A percentile compares a stretch with the other conserved stretches of the same genome.
These are phyloP conservation scores for Vanrija humicola DNA, from an alignment of 1,284 basidiomycete genomes.

Conservation along the genomic window DNA sequence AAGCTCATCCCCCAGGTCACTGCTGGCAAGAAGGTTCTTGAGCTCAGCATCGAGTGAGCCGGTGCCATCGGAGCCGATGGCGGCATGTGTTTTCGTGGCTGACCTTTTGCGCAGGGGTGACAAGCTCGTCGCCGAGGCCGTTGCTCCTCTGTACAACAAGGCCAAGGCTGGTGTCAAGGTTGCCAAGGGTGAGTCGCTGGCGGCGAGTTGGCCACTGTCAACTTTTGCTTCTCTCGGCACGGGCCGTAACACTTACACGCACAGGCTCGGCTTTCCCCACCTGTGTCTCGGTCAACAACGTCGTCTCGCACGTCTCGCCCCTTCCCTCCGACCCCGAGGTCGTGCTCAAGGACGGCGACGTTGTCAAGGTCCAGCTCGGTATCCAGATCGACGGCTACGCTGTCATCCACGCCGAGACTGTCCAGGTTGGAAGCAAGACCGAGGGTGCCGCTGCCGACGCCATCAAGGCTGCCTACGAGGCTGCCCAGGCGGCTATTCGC, in stretches of 20 bases:
- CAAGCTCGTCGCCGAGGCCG: slow-evolving; percentile 81
- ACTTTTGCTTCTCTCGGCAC: not conserved
- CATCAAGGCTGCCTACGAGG: slow-evolving; percentile 87
- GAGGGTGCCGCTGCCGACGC: slow-evolving; percentile 85
- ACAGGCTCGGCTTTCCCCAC: slow-evolving; percentile 92
- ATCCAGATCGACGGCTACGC: slow-evolving; percentile 86
- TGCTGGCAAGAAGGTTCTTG: slow-evolving; percentile 77
- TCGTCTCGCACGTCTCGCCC: slow-evolving; percentile 57
- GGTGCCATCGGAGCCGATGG: not conserved
- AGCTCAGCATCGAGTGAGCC: slow-evolving; percentile 70
- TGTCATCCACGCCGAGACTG: slow-evolving; percentile 72
- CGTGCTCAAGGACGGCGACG: slow-evolving; percentile 81
- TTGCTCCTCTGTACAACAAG: slow-evolving; percentile 85
- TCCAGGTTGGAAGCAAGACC: slow-evolving; percentile 75
- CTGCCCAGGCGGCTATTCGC: slow-evolving; percentile 85
- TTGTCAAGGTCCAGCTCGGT: slow-evolving; percentile 93
- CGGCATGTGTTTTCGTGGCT: not conserved
- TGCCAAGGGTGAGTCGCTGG: slow-evolving; percentile 65
- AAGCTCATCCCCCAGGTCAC: slow-evolving; percentile 70
- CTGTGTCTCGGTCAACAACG: slow-evolving; percentile 79
- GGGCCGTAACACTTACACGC: not conserved
- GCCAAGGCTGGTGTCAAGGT: slow-evolving; percentile 79
- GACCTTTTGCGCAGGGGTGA: slow-evolving; percentile 58
- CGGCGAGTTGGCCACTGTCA: not conserved
- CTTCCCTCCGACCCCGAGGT: slow-evolving; percentile 59